phyloP scores from a whole-genome alignment of 441 rosid genomes.

The Eutrema salsugineum region DNA sequence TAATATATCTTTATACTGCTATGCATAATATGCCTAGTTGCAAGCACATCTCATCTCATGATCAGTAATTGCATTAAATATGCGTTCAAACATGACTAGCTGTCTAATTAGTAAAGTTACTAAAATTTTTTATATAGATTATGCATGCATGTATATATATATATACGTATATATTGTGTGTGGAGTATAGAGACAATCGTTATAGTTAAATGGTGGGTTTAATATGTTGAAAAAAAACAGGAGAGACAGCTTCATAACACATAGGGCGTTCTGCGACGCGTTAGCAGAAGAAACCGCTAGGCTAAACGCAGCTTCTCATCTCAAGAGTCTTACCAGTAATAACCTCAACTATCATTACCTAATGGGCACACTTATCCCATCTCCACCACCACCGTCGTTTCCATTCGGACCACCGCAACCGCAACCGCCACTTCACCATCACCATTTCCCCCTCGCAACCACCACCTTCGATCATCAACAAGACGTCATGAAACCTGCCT shows the following conservation, averaged over 20 bases:
- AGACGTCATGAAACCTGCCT: conserved; percentile 10
- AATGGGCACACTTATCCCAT: conserved; percentile 43
- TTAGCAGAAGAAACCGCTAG: conserved; percentile 93
- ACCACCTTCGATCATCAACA: conserved; percentile 23
- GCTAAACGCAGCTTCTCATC: conserved; percentile 61
- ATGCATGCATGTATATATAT: neutral
- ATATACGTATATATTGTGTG: neutral
- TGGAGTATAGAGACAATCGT: neutral
- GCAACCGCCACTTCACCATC: conserved; percentile 32
- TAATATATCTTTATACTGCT: neutral
- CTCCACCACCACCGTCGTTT: conserved; percentile 29
- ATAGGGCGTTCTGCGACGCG: conserved; percentile 93
- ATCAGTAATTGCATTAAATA: neutral
- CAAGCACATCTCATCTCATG: neutral
- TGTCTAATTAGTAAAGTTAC: neutral
- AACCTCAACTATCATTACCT: conserved; percentile 46
- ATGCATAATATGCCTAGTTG: neutral
- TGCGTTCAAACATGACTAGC: neutral
- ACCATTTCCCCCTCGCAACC: conserved; percentile 8
- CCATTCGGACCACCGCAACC: conserved; percentile 45
- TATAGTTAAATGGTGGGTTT: neutral
- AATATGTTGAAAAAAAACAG: conserved; percentile 35
- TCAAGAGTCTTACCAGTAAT: conserved; percentile 32
- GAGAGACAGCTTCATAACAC: conserved; percentile 90
- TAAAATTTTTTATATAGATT: neutral